Evolutionary conservation across 257 asterid genomes (phyloP).

Genomic region (Capsicum baccatum): DNA sequence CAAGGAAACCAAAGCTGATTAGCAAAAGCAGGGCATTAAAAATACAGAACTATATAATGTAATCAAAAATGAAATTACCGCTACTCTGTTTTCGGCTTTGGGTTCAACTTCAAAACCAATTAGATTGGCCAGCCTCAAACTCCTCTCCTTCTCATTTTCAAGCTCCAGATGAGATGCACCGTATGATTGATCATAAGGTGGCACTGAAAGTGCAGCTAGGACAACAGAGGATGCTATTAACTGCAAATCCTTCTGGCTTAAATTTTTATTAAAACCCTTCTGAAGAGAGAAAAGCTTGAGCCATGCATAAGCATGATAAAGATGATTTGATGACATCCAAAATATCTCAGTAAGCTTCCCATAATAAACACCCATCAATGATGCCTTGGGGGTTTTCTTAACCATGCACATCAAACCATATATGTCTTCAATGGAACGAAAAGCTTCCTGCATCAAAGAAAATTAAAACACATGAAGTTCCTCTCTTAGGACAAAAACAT

Average conservation of each 20-base stretch:
- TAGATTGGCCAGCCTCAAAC: conserved; percentile 64
- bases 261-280: conserved; percentile 79
- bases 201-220: conserved; percentile 86
- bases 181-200: conserved; percentile 68
- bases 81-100: conserved; percentile 66
- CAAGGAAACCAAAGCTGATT: conserved; percentile 6
- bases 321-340: conserved; percentile 88
- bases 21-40: conserved; percentile 8
- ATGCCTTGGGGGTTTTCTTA: conserved; percentile 82
- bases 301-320: conserved; percentile 98
- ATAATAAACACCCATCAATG: conserved; percentile 82
- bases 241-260: conserved; percentile 90
- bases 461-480: background rate
- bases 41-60: background rate
- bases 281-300: conserved; percentile 90
- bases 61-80: conserved; percentile 46
- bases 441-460: conserved; percentile 69
- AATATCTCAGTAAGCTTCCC: conserved; percentile 88
- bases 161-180: conserved; percentile 86
- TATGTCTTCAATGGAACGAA: conserved; percentile 90
- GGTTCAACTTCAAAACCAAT: conserved; percentile 78
- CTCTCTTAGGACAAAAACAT: background rate
- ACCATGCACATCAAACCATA: conserved; percentile 87
- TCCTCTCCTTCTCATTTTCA: conserved; percentile 83
- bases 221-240: conserved; percentile 83